Evolutionary conservation across 1,284 basidiomycete species (phyloP), one percentile per base, ranked within the genome.

Genomic region (Malassezia vespertilionis): DNA sequence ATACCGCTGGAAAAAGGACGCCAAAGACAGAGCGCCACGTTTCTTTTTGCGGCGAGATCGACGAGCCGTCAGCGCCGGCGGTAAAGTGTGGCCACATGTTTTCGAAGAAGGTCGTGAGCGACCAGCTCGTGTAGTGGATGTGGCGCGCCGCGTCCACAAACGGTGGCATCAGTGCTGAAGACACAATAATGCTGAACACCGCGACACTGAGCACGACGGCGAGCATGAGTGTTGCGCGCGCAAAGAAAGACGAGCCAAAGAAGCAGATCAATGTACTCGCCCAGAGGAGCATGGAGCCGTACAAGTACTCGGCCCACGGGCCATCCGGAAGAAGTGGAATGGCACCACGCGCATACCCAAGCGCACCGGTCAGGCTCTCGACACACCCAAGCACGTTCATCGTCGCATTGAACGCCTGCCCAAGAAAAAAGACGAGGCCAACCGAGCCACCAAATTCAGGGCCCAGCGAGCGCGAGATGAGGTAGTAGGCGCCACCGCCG

Each of bases 381-480:
- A 68, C 63, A 46, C 65, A 69, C 43, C 67, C 67, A 11, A 69
- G 56, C 8, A 65, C 62, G 42, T 69, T 69, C 63, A 69, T 65
- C 33, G 63, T 57, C 26, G 67, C 58, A 38, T 68, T 69, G 33
- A 69, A 53, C 3, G 62, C 62, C 44, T 69, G 67, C 3, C 67
- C 67, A 14, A 60, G 52, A 43, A 66, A 69, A 46, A 69, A 69
- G 41, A 69, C 58, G 26, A 69, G 55, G 11, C 67, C 67, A 33
- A 68, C 68, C 32, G 63, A 63, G n/a, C 67, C 67, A 32, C 67
- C 67, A 34, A 68, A 69, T 32, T 69, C 67, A 17, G 67, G 67
- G 18, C 67, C 67, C 22, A 69, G 57, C 4, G 62, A 61, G 32
- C 67, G 61, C 15, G 67, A 69, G 33, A 68, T 68, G 38, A 69